Evolutionary conservation across 2,329 filamentous ascomycete species (phyloP).

Genomic region (Colletotrichum cordylinicola): DNA sequence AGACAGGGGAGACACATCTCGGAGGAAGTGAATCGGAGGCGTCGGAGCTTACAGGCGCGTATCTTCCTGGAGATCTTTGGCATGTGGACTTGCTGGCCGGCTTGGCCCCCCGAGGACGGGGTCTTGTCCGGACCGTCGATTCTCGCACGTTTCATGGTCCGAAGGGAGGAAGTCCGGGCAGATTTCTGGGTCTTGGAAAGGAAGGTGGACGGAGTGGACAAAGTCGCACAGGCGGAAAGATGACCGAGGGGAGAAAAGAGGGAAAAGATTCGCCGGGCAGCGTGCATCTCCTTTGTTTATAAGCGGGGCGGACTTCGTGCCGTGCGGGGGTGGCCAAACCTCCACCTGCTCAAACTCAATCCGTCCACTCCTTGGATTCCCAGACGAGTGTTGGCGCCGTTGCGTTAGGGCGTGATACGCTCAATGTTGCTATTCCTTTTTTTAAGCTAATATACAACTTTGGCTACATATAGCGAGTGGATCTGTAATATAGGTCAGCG

Average conservation of each 20-base stretch:
- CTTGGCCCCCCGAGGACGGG: conserved; percentile 5
- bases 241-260: conserved; percentile 17
- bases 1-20: background rate
- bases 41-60: conserved; percentile 32
- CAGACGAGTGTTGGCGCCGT: background rate
- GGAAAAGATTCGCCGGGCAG: conserved; percentile 1
- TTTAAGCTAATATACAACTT: no score
- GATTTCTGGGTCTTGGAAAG: conserved; percentile 12
- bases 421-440: no score
- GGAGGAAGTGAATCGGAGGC: background rate
- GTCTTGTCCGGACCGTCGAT: conserved; percentile 19
- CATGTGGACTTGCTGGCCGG: conserved; percentile 12
- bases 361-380: background rate
- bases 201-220: conserved; percentile 16
- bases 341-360: background rate
- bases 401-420: no score
- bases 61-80: conserved; percentile 37
- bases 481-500: no score
- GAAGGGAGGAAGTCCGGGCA: conserved; percentile 12
- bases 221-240: conserved; percentile 11
- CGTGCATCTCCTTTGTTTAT: conserved; percentile 17
- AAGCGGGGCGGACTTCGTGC: conserved; percentile 23
- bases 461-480: no score
- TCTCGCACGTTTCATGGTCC: conserved; percentile 21
- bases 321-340: conserved; percentile 15